Percentiles rank a stretch among this genome's conserved stretches.
phyloP scores from a whole-genome alignment of 148 eudicot genomes.

The Beta vulgaris region DNA sequence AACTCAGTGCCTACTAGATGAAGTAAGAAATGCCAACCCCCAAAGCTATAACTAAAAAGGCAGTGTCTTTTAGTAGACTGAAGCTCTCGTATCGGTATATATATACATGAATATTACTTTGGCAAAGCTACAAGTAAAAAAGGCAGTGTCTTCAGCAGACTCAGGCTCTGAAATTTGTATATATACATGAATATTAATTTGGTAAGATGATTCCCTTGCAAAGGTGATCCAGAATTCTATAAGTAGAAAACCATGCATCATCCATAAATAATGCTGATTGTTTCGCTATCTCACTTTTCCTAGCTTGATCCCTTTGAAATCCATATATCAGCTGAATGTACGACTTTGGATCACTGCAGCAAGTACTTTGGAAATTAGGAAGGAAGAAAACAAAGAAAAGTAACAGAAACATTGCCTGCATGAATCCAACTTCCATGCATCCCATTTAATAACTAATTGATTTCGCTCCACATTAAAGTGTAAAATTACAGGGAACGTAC shows the following conservation, averaged over 20 bases:
- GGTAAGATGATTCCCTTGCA: constrained; percentile 63
- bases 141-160: too few species aligned
- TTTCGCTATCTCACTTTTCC: constrained; percentile 32
- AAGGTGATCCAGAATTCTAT: constrained; percentile 78
- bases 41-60: background rate
- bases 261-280: constrained; percentile 58
- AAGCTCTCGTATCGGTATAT: background rate
- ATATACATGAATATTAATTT: background rate
- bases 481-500: too few species aligned
- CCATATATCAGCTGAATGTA: constrained; percentile 88
- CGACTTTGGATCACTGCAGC: constrained; percentile 62
- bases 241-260: constrained; percentile 83
- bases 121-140: too few species aligned
- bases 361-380: constrained; percentile 7
- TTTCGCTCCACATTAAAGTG: too few species aligned
- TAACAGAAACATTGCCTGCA: too few species aligned
- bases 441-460: too few species aligned
- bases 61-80: background rate
- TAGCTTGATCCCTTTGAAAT: constrained; percentile 53
- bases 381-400: background rate
- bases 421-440: too few species aligned
- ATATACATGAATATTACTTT: too few species aligned
- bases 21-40: too few species aligned
- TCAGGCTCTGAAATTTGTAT: too few species aligned
- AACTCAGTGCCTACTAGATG: too few species aligned